phyloP scores from a whole-genome alignment of 257 asterid species.

The Pogostemon cablin region DNA sequence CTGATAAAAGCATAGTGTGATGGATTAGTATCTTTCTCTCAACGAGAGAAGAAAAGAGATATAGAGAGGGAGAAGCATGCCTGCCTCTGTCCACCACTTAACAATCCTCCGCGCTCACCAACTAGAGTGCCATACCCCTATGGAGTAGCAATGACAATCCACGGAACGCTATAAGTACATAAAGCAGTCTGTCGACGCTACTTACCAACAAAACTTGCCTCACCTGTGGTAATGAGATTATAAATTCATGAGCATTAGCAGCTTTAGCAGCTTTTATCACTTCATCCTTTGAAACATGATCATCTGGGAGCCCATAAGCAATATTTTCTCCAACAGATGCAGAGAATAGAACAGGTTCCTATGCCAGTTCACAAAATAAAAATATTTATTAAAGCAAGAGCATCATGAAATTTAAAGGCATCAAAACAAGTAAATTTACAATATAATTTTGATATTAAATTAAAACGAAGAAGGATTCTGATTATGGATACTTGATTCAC shows the following conservation, averaged over 20 bases:
- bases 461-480: conserved; percentile 26
- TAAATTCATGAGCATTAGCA: conserved; percentile 97
- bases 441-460: background rate
- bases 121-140: conserved; percentile 95
- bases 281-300: conserved; percentile 80
- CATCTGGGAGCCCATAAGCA: conserved; percentile 97
- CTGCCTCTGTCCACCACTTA: conserved; percentile 99
- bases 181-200: conserved; percentile 2
- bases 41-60: conserved; percentile 7
- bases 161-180: conserved; percentile 27
- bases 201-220: conserved; percentile 25
- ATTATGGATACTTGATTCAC: conserved; percentile 78
- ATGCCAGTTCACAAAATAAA: conserved; percentile 27
- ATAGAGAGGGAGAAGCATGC: conserved; percentile 41
- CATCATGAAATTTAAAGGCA: background rate
- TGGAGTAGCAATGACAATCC: conserved; percentile 19
- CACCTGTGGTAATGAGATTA: conserved; percentile 92
- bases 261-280: conserved; percentile 97
- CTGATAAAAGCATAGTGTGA: conserved; percentile 41
- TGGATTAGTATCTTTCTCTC: conserved; percentile 23
- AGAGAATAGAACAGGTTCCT: conserved; percentile 97
- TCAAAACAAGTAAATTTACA: background rate
- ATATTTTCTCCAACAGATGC: conserved; percentile 94
- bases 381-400: conserved; percentile 30
- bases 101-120: conserved; percentile 96